These are phyloP conservation scores for Mycena vulgaris DNA, from an alignment of 768 basidiomycete species.

Conservation along the genomic window DNA sequence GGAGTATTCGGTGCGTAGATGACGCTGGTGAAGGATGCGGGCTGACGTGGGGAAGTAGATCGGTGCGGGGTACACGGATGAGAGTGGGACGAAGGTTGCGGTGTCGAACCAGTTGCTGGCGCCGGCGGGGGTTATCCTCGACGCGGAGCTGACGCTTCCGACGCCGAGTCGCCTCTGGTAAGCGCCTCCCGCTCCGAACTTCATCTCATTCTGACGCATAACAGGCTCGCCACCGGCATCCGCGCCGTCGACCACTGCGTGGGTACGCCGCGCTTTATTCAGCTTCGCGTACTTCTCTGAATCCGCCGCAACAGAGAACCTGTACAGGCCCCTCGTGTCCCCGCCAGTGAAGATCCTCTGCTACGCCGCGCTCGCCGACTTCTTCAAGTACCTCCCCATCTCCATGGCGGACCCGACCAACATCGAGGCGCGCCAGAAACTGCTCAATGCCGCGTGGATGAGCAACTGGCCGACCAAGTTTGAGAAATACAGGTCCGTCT, in stretches of 20 bases:
- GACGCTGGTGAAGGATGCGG: neutral
- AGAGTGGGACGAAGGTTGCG: constrained; percentile 75
- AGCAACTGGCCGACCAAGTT: constrained; percentile 78
- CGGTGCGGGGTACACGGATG: constrained; percentile 80
- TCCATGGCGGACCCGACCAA: constrained; percentile 73
- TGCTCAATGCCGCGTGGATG: constrained; percentile 87
- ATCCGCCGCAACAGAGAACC: constrained; percentile 61
- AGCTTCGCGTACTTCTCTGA: neutral
- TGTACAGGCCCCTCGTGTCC: constrained; percentile 71
- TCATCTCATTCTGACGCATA: constrained; percentile 15
- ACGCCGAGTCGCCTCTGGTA: constrained; percentile 87
- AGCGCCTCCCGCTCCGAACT: constrained; percentile 30
- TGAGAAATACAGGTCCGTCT: constrained; percentile 67
- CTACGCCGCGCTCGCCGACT: constrained; percentile 76
- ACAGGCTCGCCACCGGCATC: constrained; percentile 84
- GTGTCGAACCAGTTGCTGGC: constrained; percentile 71
- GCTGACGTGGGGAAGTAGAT: constrained; percentile 54
- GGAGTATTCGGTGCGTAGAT: constrained; percentile 72
- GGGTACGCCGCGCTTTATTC: constrained; percentile 58
- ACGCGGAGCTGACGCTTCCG: constrained; percentile 79
- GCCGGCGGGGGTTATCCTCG: constrained; percentile 83
- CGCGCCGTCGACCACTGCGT: constrained; percentile 86
- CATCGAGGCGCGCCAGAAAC: constrained; percentile 74
- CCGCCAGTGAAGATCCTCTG: constrained; percentile 75
- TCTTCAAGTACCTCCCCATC: constrained; percentile 81